A percentile compares a stretch with the other conserved stretches of the same genome.
phyloP scores from a whole-genome alignment of 108 stramenopile species.

The Pseudonitzschia pungens region DNA sequence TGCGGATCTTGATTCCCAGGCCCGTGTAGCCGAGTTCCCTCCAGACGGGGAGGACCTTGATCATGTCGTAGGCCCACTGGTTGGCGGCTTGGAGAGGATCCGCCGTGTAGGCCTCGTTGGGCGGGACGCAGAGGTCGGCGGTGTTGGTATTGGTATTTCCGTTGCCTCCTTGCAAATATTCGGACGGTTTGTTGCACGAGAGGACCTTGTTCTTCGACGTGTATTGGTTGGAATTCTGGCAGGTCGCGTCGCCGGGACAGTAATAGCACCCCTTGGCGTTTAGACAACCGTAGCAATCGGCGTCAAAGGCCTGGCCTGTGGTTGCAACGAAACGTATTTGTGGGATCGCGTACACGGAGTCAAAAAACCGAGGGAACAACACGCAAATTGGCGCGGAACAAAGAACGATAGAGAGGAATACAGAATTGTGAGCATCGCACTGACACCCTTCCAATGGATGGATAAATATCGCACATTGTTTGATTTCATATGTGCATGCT shows the following conservation, averaged over 20 bases:
- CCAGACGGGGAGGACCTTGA: conserved; percentile 30
- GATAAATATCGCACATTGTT: too few species aligned
- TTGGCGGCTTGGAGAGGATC: conserved; percentile 30
- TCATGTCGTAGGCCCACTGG: conserved; percentile 42
- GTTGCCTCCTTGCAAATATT: background rate
- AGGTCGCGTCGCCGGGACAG: conserved; percentile 35
- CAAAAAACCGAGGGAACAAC: too few species aligned
- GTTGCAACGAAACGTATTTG: background rate
- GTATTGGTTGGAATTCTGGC: conserved; percentile 9
- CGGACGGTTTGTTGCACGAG: background rate
- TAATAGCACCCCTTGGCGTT: conserved; percentile 29
- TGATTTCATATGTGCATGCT: too few species aligned
- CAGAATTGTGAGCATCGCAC: too few species aligned
- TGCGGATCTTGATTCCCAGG: conserved; percentile 28
- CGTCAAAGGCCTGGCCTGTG: conserved; percentile 9
- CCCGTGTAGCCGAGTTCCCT: conserved; percentile 21
- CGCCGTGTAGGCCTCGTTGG: background rate
- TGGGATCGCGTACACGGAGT: too few species aligned
- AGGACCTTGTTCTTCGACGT: background rate
- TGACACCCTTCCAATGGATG: too few species aligned
- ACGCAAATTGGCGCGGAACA: too few species aligned
- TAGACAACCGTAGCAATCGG: conserved; percentile 25
- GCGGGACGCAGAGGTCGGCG: background rate
- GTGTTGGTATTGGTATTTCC: too few species aligned
- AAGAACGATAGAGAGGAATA: too few species aligned